Percentiles rank a stretch among this genome's conserved stretches.
Evolutionary conservation across 306 rosid genomes (phyloP).

Genomic region (Corylus avellana): DNA sequence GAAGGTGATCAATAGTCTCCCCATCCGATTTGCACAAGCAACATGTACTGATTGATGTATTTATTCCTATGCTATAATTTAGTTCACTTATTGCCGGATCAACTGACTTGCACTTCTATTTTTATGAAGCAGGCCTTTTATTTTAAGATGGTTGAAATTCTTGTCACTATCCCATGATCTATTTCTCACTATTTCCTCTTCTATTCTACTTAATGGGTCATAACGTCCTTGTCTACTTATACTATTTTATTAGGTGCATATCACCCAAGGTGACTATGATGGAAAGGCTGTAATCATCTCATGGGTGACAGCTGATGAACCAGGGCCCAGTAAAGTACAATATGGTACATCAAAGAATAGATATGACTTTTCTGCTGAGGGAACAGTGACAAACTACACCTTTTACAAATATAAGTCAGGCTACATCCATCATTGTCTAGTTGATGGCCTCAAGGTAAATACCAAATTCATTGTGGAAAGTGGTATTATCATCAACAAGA

Average conservation of each 20-base stretch:
- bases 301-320: slow-evolving; percentile 79
- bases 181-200: not conserved
- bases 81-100: not conserved
- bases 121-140: not conserved
- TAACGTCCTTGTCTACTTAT: slow-evolving; percentile 14
- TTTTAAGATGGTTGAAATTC: not conserved
- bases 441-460: slow-evolving; percentile 76
- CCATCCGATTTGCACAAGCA: no score
- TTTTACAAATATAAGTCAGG: slow-evolving; percentile 84
- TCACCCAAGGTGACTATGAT: slow-evolving; percentile 96
- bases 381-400: slow-evolving; percentile 62
- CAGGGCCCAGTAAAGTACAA: slow-evolving; percentile 61
- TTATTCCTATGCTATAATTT: not conserved
- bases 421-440: slow-evolving; percentile 81
- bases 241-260: slow-evolving; percentile 66
- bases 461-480: slow-evolving; percentile 3
- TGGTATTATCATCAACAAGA: slow-evolving; percentile 16
- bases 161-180: slow-evolving; percentile 3
- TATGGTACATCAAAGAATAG: slow-evolving; percentile 55
- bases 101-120: not conserved
- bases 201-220: not conserved
- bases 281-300: slow-evolving; percentile 89
- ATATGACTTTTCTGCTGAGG: slow-evolving; percentile 53
- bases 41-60: not conserved
- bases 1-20: no score